These are phyloP conservation scores for Arxiozyma heterogenica DNA, from an alignment of 1,139 yeast genomes.

Conservation along the genomic window DNA sequence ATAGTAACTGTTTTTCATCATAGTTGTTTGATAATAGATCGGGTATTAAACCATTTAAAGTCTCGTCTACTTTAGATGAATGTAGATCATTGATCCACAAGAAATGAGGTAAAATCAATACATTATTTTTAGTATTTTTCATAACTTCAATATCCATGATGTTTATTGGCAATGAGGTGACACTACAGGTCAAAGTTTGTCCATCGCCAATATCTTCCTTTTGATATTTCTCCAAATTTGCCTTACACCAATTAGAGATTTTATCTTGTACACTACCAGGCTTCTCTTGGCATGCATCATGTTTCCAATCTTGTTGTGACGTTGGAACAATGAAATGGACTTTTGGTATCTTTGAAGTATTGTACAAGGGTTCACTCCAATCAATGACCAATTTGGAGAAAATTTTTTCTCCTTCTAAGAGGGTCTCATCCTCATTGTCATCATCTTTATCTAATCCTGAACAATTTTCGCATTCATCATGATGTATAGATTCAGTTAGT, in stretches of 20 bases:
- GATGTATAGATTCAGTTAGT: background rate
- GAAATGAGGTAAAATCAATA: conserved; percentile 69
- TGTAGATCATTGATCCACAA: conserved; percentile 55
- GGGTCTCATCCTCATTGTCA: conserved; percentile 12
- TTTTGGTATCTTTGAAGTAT: conserved; percentile 59
- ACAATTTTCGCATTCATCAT: conserved; percentile 10
- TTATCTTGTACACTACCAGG: conserved; percentile 43
- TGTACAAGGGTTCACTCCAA: conserved; percentile 49
- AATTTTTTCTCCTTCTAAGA: conserved; percentile 17
- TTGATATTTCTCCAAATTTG: conserved; percentile 16
- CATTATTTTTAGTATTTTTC: conserved; percentile 41
- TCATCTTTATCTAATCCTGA: conserved; percentile 10
- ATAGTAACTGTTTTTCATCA: conserved; percentile 11
- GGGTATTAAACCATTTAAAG: conserved; percentile 42
- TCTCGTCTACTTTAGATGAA: conserved; percentile 36
- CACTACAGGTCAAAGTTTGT: conserved; percentile 42
- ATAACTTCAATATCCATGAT: conserved; percentile 37
- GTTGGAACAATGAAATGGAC: conserved; percentile 74
- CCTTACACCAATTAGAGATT: conserved; percentile 41
- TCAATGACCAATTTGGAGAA: conserved; percentile 40
- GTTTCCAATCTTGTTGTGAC: conserved; percentile 78
- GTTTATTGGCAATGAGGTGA: conserved; percentile 41
- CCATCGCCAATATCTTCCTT: conserved; percentile 21
- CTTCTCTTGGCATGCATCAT: conserved; percentile 52
- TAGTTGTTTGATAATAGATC: conserved; percentile 29